Base-by-base conservation (phyloP, 768 basidiomycete species). In the Hygrocybe coccinea region DNA sequence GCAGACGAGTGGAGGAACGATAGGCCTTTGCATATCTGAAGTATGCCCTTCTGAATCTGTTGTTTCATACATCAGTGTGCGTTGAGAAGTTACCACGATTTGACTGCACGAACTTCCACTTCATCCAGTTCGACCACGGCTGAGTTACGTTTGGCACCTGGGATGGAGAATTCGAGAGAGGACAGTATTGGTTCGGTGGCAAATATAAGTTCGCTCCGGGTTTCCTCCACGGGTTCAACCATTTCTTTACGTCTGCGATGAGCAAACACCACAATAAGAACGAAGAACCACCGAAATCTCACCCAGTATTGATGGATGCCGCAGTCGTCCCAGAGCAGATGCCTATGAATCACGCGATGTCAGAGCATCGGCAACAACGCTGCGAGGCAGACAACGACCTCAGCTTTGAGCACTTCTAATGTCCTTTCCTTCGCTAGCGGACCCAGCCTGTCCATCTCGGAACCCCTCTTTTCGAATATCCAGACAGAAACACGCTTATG, bases 161-260 rank as follows among this genome's bases (percentile, higher is more conserved):
- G 79, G 54, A 93, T 87, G 5, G 90, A 86, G 21, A 86, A 75
- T 50, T 86, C 81, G 11, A 99, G 78, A 1, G 91, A 90, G 0
- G 92, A 88, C 9, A 91, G 71, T 33, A 98, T 75, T 29, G 87
- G 87, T 65, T 99, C 97, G 1, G 97, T 97, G 7, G 95, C 95
- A 65, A 97, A 98, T 38, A 87, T 84, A 38, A 98, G 76, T 62
- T 95, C 90, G 36, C 75, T 87, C 54, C 95, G 78, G 0, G 94
- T 89, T 70, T 99, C 95, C 66, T 97, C 94, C 45, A 97, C 73
- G 22, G 97, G 95, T 71, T 99, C 97, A 25, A 95, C 94, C 86
- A 97, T 91, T 75, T 98, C 95, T 92, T 69, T 37, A 29, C 43
- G 50, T 15, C 12, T 47, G 49, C 52, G 44, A 56, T 57, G 54